Percentiles rank a stretch among this genome's conserved stretches.
Conservation (phyloP, 768 basidiomycete genomes). For the Auricularia heimuer region DNA sequence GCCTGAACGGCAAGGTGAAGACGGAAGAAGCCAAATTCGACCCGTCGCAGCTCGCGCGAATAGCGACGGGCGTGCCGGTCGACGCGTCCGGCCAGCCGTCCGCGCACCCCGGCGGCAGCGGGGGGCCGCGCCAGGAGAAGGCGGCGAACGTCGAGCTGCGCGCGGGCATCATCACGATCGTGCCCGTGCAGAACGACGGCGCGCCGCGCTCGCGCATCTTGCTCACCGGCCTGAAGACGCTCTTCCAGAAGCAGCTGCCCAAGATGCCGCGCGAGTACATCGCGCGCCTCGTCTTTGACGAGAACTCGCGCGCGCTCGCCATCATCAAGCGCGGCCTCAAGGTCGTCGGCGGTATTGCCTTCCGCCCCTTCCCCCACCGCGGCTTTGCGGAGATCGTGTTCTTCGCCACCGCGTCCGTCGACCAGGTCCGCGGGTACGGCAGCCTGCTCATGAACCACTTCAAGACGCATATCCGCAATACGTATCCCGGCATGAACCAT, state of each 20-base stretch:
- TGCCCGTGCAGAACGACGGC: slow-evolving; percentile 75
- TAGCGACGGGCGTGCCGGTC: slow-evolving; percentile 73
- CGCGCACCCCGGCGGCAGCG: slow-evolving; percentile 26
- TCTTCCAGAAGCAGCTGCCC: slow-evolving; percentile 94
- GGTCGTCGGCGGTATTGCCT: slow-evolving; percentile 96
- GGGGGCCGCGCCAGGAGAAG: slow-evolving; percentile 43
- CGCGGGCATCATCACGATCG: slow-evolving; percentile 72
- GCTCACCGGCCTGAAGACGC: slow-evolving; percentile 88
- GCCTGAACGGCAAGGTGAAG: slow-evolving; percentile 23
- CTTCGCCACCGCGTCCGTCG: slow-evolving; percentile 91
- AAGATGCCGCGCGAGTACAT: slow-evolving; percentile 99
- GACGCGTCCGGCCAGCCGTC: slow-evolving; percentile 49
- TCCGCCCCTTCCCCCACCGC: slow-evolving; percentile 88
- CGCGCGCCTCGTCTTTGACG: slow-evolving; percentile 86
- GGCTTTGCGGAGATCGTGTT: slow-evolving; percentile 98
- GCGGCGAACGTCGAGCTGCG: slow-evolving; percentile 72
- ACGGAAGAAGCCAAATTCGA: slow-evolving; percentile 64
- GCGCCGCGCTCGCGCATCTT: slow-evolving; percentile 70
- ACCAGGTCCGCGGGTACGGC: slow-evolving; percentile 97
- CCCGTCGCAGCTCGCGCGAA: slow-evolving; percentile 61
- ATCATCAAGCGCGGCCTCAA: slow-evolving; percentile 93
- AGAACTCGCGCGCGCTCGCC: slow-evolving; percentile 84
- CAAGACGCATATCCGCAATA: slow-evolving; percentile 80
- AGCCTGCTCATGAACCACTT: slow-evolving; percentile 98
- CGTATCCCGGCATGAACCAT: slow-evolving; percentile 82